These are phyloP conservation scores for Colletotrichum sp. DNA, from an alignment of 2,329 filamentous ascomycete genomes.

Conservation along the genomic window DNA sequence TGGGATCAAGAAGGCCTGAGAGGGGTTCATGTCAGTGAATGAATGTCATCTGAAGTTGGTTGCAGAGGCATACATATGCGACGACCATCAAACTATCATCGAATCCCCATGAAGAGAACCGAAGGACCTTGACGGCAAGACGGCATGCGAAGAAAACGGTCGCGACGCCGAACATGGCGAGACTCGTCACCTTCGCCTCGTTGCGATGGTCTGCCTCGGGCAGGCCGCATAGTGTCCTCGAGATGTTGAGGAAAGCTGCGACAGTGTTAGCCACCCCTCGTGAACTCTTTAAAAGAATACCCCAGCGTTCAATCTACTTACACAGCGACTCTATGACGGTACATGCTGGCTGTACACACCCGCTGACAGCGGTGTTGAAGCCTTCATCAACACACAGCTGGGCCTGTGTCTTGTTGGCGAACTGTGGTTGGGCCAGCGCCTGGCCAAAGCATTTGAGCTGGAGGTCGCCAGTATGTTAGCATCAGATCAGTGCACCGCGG, in stretches of 20 bases:
- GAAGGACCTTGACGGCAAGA: background rate
- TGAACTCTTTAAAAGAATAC: background rate
- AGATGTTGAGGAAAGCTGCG: constrained; percentile 7
- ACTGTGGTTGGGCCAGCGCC: background rate
- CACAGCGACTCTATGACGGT: background rate
- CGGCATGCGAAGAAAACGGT: background rate
- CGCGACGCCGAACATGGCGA: background rate
- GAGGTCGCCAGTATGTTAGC: background rate
- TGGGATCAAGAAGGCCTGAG: background rate
- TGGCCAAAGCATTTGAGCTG: background rate
- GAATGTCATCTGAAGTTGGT: background rate
- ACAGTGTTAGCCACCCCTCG: background rate
- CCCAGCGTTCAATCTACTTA: background rate
- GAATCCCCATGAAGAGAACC: background rate
- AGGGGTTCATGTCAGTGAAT: background rate
- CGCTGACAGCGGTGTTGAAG: background rate
- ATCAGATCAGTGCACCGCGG: background rate
- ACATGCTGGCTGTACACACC: background rate
- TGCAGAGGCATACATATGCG: background rate
- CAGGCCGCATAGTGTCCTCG: background rate
- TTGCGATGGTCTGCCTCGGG: background rate
- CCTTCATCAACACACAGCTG: background rate
- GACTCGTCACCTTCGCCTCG: background rate
- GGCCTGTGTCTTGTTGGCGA: background rate
- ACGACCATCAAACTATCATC: background rate